phyloP scores from a whole-genome alignment of 495 filamentous ascomycete species.

The Lophiostoma macrostomum region DNA sequence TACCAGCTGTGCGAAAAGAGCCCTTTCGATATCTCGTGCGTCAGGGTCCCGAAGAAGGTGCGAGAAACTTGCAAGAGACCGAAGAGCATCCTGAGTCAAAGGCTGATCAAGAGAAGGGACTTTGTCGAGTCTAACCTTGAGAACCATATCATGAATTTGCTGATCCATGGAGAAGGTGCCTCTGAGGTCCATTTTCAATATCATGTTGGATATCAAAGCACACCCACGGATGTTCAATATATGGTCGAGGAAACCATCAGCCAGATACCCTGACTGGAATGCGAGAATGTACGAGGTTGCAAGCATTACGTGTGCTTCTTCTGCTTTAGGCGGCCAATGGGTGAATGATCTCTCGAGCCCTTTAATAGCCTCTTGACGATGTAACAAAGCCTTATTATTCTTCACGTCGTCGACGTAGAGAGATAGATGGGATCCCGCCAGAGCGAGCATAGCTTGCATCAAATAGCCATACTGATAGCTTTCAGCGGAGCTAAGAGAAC shows the following conservation, averaged over 20 bases:
- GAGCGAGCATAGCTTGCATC: constrained; percentile 60
- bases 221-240: constrained; percentile 17
- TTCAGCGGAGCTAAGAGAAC: not conserved
- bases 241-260: constrained; percentile 18
- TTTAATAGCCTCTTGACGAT: constrained; percentile 57
- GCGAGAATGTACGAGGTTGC: constrained; percentile 25
- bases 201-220: constrained; percentile 7
- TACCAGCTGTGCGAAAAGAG: constrained; percentile 5
- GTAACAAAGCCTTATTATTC: constrained; percentile 46
- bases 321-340: constrained; percentile 13
- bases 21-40: constrained; percentile 4
- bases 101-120: constrained; percentile 2
- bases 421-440: constrained; percentile 51
- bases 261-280: constrained; percentile 16
- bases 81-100: constrained; percentile 1
- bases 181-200: constrained; percentile 3
- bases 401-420: constrained; percentile 13
- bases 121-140: constrained; percentile 3
- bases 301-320: constrained; percentile 23
- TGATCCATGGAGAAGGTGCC: constrained; percentile 9
- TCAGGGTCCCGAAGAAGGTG: not conserved
- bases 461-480: constrained; percentile 37
- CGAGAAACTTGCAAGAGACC: constrained; percentile 3
- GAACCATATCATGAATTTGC: not conserved
- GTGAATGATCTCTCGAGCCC: constrained; percentile 47